Evolutionary conservation across 129 eudicot genomes (phyloP), one percentile per base, ranked within the genome.

Genomic region (Flaveria brownii): DNA sequence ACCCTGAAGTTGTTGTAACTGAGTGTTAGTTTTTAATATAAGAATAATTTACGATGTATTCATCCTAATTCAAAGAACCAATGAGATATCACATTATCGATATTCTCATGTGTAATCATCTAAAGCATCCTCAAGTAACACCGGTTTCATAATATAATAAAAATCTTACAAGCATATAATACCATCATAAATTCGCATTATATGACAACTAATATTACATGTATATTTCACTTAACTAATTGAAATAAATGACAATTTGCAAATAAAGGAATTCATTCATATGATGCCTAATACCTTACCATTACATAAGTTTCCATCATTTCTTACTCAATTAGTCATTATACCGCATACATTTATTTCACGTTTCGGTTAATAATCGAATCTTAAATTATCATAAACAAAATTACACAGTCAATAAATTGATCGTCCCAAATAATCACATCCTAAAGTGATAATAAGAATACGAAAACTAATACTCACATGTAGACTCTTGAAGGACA

Each of bases 241-340:
- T 60, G 20, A 49, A 45, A 28, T 70, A 51, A 71, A 71, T 51
- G 47, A 16, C 47, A n/a, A 20, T 51, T 71, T 30, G 20, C 64
- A 9, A 43, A 49, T 51, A 71, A 71, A 16, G 76, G 28, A 70
- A 70, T 49, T 70, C 22, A 70, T 23, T 70, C 74, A 70, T 70
- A 23, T 68, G 49, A 42, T 43, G 43, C 23, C 1, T 17, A 2
- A 16, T 16, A 23, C 20, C 60, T 70, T 41, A 73, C 42, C 22
- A 52, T 55, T 36, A 65, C 23, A 68, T 73, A 33, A 57, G 8
- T 73, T 55, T 57, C 42, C 77, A 56, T 51, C 43, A 41, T 57
- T 73, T 56, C 51, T 39, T 73, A 73, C 68, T 73, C 68, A 41
- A 20, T 56, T 41, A 39, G 77, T 57, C 56, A 57, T 72, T 18